Evolutionary conservation across 139 green algal species (phyloP), one percentile per base, ranked within the genome.

Genomic region (Coelastrella sp.): DNA sequence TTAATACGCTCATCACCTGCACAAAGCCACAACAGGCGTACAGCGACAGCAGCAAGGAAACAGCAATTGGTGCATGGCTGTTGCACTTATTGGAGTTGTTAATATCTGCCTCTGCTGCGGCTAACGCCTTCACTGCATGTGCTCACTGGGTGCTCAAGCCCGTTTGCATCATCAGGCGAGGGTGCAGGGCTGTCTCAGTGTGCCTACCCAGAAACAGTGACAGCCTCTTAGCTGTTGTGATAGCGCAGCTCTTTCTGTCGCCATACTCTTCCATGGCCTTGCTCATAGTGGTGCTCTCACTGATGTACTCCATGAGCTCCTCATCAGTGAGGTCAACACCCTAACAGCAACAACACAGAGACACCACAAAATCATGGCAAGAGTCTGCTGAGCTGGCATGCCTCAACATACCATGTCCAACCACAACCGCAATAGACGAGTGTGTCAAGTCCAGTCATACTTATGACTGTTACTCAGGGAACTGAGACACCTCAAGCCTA

Each of bases 251-350:
- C 95, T 99, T 99, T 89, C 97, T 96, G 57, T 95, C 98, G 24
- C 97, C 98, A 82, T 99, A 99, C 90, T 99, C 98, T 61, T 97
- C 96, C 90, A 99, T 91, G 9, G 92, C 90, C 94, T 99, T 99
- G 95, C 94, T 98, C 98, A 99, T 99, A 24, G 96, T 98, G 90
- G 92, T 98, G 78, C 94, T 95, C 94, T 99, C 97, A 22, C 91
- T 96, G 93, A 99, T 99, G 93, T 98, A 96, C 65, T 97, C 95
- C 11, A 99, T 92, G 91, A 99, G 95, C 95, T 99, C 97, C 57
- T 96, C 93, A 83, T 99, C 96, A n/a, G 92, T 95, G 74, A 99
- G 90, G 91, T 98, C 96, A 27, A 83, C 75, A 81, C 97, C 97
- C 84, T 88, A 68, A 25, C 20, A 25, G 19, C 12, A 14, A 72